Evolutionary conservation across 2,329 filamentous ascomycete genomes (phyloP).

Genomic region (Fusarium palustre): DNA sequence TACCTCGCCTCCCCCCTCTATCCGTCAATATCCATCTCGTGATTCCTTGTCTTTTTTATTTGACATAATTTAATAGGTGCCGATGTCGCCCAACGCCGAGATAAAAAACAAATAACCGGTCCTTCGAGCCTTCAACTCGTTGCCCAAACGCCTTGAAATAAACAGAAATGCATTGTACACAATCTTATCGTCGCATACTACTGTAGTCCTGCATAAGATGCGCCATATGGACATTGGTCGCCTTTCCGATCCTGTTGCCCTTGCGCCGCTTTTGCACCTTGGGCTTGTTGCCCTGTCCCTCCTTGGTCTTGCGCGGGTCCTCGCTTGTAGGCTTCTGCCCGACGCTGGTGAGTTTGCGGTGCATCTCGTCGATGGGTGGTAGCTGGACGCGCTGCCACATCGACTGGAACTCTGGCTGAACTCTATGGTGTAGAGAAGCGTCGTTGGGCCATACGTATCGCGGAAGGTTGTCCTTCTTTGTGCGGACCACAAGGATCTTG

Average conservation of each 20-base stretch:
- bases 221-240: slow-evolving; percentile 89
- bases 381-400: slow-evolving; percentile 87
- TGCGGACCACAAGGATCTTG: slow-evolving; percentile 85
- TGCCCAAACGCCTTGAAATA: slow-evolving; percentile 28
- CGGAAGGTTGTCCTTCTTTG: slow-evolving; percentile 91
- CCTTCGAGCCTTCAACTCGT: slow-evolving; percentile 10
- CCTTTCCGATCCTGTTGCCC: slow-evolving; percentile 77
- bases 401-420: slow-evolving; percentile 84
- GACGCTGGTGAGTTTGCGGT: slow-evolving; percentile 78
- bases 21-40: slow-evolving; percentile 11
- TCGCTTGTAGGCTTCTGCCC: slow-evolving; percentile 88
- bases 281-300: slow-evolving; percentile 63
- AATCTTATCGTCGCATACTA: slow-evolving; percentile 56
- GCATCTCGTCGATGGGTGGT: slow-evolving; percentile 80
- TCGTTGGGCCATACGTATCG: slow-evolving; percentile 92
- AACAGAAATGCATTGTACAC: slow-evolving; percentile 7
- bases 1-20: slow-evolving; percentile 21
- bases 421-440: slow-evolving; percentile 76
- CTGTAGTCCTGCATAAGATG: slow-evolving; percentile 81
- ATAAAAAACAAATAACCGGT: background rate
- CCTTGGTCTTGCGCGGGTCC: slow-evolving; percentile 68
- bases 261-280: slow-evolving; percentile 80
- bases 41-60: slow-evolving; percentile 19
- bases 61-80: slow-evolving; percentile 13
- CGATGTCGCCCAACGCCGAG: slow-evolving; percentile 25